These are phyloP conservation scores for Suillus bovinus DNA, from an alignment of 768 basidiomycete genomes.

Conservation along the genomic window DNA sequence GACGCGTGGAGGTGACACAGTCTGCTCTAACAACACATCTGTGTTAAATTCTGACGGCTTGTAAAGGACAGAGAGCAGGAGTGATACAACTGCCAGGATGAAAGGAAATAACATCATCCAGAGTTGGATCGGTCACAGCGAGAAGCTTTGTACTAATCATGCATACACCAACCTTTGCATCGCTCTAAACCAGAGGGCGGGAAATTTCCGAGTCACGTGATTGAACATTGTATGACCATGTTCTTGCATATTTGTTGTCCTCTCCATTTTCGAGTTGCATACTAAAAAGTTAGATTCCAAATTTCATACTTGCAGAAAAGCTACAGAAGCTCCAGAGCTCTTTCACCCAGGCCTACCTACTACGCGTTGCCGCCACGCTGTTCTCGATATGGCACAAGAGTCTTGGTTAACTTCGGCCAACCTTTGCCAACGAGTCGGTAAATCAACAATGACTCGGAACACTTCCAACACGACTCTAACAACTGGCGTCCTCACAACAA, in stretches of 20 bases:
- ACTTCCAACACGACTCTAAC: neutral
- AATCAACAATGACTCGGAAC: neutral
- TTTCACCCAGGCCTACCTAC: neutral
- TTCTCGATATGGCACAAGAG: neutral
- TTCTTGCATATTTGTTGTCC: too few species aligned
- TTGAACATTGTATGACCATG: too few species aligned
- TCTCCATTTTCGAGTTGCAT: too few species aligned
- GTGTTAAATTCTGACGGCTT: conserved; percentile 26
- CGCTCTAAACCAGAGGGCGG: neutral
- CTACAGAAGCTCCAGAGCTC: neutral
- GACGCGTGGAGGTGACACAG: conserved; percentile 30
- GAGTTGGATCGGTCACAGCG: neutral
- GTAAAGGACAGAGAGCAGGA: conserved; percentile 25
- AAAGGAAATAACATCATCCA: conserved; percentile 17
- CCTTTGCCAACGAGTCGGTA: neutral
- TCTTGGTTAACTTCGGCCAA: neutral
- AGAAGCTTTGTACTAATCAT: neutral
- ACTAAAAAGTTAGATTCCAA: too few species aligned
- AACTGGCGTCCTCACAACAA: neutral
- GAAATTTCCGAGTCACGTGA: too few species aligned
- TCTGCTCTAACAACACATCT: conserved; percentile 16
- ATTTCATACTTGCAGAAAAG: neutral
- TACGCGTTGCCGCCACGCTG: neutral
- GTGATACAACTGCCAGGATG: conserved; percentile 17
- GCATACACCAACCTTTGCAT: neutral